Conservation (phyloP, 352 stramenopile genomes). For the Pythium chondricola region DNA sequence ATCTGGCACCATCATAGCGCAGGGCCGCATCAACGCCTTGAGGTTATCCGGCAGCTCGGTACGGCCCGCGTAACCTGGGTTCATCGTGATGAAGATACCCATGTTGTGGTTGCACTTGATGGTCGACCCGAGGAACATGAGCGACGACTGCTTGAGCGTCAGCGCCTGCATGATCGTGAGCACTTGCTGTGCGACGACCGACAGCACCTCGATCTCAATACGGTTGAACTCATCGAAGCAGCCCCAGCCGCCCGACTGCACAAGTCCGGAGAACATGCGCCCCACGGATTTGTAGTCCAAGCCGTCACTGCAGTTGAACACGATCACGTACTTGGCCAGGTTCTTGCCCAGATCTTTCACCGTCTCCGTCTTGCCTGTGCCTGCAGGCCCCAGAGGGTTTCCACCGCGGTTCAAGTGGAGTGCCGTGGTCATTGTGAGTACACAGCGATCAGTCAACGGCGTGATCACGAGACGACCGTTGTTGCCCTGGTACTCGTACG, state of each 20-base stretch:
- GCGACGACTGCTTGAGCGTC: conserved; percentile 54
- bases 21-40: conserved; percentile 81
- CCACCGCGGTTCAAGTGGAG: conserved; percentile 89
- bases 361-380: conserved; percentile 93
- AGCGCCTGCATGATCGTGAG: conserved; percentile 88
- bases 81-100: conserved; percentile 93
- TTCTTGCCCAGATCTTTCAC: conserved; percentile 94
- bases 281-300: conserved; percentile 93
- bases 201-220: conserved; percentile 95
- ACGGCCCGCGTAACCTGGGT: conserved; percentile 86
- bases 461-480: conserved; percentile 90
- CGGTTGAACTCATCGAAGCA: conserved; percentile 96
- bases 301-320: conserved; percentile 94
- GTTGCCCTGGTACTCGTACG: conserved; percentile 84
- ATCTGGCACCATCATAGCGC: conserved; percentile 87
- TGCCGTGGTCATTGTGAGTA: conserved; percentile 91
- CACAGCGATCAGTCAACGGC: conserved; percentile 89
- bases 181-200: conserved; percentile 90
- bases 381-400: conserved; percentile 87
- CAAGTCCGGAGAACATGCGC: conserved; percentile 90
- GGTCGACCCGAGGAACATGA: conserved; percentile 82
- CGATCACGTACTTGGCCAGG: conserved; percentile 91
- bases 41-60: conserved; percentile 88
- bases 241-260: conserved; percentile 90
- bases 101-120: conserved; percentile 87